Percentiles rank a stretch among this genome's conserved stretches.
Conservation (phyloP, 306 rosid species). For the Malus fusca region DNA sequence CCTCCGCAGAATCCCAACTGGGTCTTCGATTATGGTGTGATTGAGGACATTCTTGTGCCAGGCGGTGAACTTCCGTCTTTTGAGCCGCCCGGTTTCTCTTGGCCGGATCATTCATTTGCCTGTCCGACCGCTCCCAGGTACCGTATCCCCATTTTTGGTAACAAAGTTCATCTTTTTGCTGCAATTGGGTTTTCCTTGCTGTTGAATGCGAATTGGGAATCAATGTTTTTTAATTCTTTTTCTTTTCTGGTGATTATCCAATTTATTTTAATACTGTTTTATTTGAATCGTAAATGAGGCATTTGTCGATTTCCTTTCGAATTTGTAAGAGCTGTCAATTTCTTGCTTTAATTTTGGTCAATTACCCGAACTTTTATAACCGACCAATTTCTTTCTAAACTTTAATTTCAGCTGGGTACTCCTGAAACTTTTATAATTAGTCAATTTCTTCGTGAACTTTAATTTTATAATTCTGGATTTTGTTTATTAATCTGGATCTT, state of each 20-base stretch:
- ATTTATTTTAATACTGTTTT: not conserved
- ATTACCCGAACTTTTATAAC: too few species aligned
- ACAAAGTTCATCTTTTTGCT: not conserved
- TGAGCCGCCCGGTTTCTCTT: constrained; percentile 40
- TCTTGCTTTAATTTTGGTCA: too few species aligned
- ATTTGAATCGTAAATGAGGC: not conserved
- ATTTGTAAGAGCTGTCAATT: not conserved
- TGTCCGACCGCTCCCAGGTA: constrained; percentile 30
- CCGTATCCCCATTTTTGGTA: not conserved
- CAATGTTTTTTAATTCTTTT: too few species aligned
- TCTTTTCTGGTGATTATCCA: too few species aligned
- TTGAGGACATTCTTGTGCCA: constrained; percentile 44
- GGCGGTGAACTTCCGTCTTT: constrained; percentile 34
- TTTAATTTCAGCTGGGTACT: too few species aligned
- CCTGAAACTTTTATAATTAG: too few species aligned
- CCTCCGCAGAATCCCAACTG: constrained; percentile 40
- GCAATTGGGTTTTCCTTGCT: constrained; percentile 1
- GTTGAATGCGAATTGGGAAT: not conserved
- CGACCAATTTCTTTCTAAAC: too few species aligned
- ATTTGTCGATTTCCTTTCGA: too few species aligned
- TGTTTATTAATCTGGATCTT: not conserved
- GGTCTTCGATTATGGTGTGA: constrained; percentile 48
- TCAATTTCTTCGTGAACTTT: too few species aligned
- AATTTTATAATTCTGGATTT: not conserved
- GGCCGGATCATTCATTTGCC: constrained; percentile 37